These are phyloP conservation scores for Emericellopsis terricola DNA, from an alignment of 495 filamentous ascomycete species.

Conservation along the genomic window DNA sequence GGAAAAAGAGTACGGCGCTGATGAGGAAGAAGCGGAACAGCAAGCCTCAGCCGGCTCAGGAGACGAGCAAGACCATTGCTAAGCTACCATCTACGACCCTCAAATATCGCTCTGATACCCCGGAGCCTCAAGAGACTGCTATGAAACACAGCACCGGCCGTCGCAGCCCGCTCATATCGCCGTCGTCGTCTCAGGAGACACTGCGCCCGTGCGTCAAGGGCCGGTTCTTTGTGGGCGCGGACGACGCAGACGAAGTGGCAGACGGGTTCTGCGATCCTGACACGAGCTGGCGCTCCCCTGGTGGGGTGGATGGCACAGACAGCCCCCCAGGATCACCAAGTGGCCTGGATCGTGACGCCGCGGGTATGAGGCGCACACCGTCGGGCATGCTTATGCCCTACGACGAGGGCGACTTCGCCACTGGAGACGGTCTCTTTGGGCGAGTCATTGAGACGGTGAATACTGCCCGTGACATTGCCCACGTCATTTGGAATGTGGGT, in stretches of 20 bases:
- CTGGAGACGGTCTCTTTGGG: conserved; percentile 45
- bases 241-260: conserved; percentile 23
- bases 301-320: conserved; percentile 3
- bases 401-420: conserved; percentile 47
- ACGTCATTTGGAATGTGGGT: conserved; percentile 96
- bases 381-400: conserved; percentile 81
- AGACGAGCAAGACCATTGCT: conserved; percentile 87
- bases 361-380: conserved; percentile 47
- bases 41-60: conserved; percentile 23
- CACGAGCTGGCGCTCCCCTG: conserved; percentile 4
- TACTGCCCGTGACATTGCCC: conserved; percentile 86
- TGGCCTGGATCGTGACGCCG: conserved; percentile 21
- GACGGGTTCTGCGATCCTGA: conserved; percentile 30
- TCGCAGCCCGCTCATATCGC: conserved; percentile 34
- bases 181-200: conserved; percentile 63
- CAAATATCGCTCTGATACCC: conserved; percentile 71
- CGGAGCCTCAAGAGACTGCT: conserved; percentile 43
- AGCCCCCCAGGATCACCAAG: conserved; percentile 16
- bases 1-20: too few relatives aligned
- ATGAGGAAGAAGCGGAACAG: conserved; percentile 29
- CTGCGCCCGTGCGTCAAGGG: conserved; percentile 50
- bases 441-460: conserved; percentile 87
- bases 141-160: conserved; percentile 29
- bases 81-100: conserved; percentile 83
- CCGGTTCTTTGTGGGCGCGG: conserved; percentile 40